Evolutionary conservation across 2,329 filamentous ascomycete genomes (phyloP).

Genomic region (Aspergillus sp.): DNA sequence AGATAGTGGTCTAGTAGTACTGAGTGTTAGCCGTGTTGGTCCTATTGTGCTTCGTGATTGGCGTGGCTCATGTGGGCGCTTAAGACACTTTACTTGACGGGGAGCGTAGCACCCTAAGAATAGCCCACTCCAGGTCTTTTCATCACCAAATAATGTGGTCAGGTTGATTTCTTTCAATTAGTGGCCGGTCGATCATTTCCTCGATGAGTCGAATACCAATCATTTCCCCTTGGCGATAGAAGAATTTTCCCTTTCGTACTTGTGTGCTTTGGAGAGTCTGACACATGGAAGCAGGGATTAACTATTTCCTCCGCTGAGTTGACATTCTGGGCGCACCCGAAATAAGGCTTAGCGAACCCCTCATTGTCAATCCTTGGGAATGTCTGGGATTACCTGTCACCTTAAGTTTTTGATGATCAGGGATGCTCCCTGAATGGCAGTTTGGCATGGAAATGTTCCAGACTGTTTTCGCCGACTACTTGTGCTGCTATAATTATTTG

Average conservation of each 20-base stretch:
- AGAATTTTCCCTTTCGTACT: neutral
- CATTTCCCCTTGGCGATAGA: constrained; percentile 1
- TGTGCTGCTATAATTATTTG: neutral
- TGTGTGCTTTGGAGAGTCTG: neutral
- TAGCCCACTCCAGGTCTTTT: neutral
- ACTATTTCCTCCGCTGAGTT: neutral
- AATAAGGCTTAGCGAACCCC: constrained; percentile 14
- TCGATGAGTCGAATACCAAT: neutral
- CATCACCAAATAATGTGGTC: neutral
- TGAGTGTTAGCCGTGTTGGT: neutral
- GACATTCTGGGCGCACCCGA: neutral
- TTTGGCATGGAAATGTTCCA: neutral
- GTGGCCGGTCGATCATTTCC: constrained; percentile 13
- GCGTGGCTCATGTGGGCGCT: neutral
- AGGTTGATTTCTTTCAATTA: neutral
- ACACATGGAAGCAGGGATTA: constrained; percentile 16
- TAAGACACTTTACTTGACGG: neutral
- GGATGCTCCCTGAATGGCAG: neutral
- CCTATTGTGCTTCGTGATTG: neutral
- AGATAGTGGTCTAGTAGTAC: neutral
- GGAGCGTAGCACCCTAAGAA: constrained; percentile 9
- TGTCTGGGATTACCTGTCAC: neutral
- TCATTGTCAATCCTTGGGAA: neutral
- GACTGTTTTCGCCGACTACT: neutral
- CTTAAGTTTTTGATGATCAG: neutral